phyloP scores from a whole-genome alignment of 345 rosid genomes.

The Firmiana major region DNA sequence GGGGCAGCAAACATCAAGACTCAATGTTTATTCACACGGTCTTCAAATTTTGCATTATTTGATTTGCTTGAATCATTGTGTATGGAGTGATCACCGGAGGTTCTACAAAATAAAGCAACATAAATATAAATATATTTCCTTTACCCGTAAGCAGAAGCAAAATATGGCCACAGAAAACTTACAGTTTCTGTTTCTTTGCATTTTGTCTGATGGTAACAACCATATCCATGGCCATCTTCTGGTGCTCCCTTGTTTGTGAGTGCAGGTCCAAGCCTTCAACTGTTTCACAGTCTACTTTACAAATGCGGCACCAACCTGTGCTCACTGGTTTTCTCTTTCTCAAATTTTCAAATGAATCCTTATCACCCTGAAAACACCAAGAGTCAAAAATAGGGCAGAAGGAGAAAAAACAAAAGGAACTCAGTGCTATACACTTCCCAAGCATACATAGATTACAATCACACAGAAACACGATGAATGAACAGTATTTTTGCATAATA shows the following conservation, averaged over 20 bases:
- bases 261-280: slow-evolving; percentile 70
- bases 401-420: slow-evolving; percentile 2
- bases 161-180: slow-evolving; percentile 13
- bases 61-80: slow-evolving; percentile 42
- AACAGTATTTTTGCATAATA: not conserved
- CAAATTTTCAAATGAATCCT: slow-evolving; percentile 44
- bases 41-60: slow-evolving; percentile 39
- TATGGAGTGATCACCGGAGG: slow-evolving; percentile 33
- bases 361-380: slow-evolving; percentile 37
- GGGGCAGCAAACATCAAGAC: slow-evolving; percentile 20
- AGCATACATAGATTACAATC: not conserved
- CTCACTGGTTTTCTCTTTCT: slow-evolving; percentile 49
- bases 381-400: slow-evolving; percentile 5
- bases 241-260: slow-evolving; percentile 75
- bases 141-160: not conserved
- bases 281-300: slow-evolving; percentile 73
- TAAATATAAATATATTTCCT: not conserved
- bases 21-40: slow-evolving; percentile 43
- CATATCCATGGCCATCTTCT: slow-evolving; percentile 64
- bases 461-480: slow-evolving; percentile 5
- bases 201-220: slow-evolving; percentile 54
- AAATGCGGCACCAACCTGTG: slow-evolving; percentile 81
- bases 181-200: slow-evolving; percentile 72
- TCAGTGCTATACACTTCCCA: not conserved
- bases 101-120: slow-evolving; percentile 32